Evolutionary conservation across 2,329 filamentous ascomycete genomes (phyloP), one percentile per base, ranked within the genome.

Genomic region (Talaromyces sp.): DNA sequence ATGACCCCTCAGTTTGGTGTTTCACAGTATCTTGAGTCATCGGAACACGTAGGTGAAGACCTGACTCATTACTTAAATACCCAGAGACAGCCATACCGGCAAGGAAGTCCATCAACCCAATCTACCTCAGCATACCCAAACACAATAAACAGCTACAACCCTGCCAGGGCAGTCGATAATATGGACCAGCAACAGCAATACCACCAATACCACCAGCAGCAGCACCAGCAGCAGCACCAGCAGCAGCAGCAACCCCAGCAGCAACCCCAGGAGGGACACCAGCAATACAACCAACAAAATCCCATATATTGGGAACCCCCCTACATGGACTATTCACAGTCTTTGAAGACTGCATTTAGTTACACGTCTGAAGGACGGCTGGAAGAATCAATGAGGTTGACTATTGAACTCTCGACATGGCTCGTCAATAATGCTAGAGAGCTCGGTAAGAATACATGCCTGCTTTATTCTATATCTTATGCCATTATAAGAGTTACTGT

Each of bases 21-120:
- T 72, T 83, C 88, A 79, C 88, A 89, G 72, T 96, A 95, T 81
- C 93, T 92, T 77, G 73, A 80, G 68, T 78, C 84, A 68, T 83
- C 81, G 76, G 88, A 90, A 72, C 82, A 87, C 72, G 81, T 85
- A 68, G 87, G 83, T 72, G 81, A 87, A 63, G 82, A 83, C 68
- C 79, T 88, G 34, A 78, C 84, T 67, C 80, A 76, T 74, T 91
- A 81, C 73, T 75, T 93, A 84, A 82, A 89, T 82, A 77, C 87
- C 75, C 81, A 87, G 78, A 78, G 86, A 78, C 72, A 78, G 75
- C 67, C 83, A 79, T 81, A 84, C 85, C 79, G 83, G 84, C 76
- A 89, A 65, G 83, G 87, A 66, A 84, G 85, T 61, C 84, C 87
- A 67, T 79, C 79, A 68, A 75, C 73, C 69, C 80, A 81, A 70